Conservation (phyloP, 2,329 filamentous ascomycete species). For the Colletotrichum sp. region DNA sequence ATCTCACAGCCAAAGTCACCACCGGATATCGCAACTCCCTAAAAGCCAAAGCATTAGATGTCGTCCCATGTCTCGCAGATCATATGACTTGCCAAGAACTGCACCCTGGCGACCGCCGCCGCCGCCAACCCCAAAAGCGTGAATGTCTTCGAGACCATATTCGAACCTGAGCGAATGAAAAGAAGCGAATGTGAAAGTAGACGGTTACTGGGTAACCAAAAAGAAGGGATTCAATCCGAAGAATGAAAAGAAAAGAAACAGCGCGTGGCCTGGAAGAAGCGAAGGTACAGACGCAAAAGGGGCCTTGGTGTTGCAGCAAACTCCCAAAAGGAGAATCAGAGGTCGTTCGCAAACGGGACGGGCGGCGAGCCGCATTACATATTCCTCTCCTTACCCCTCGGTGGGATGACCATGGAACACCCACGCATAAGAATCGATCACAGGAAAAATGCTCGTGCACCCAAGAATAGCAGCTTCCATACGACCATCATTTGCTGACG, state of each 20-base stretch:
- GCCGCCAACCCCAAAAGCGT: constrained; percentile 15
- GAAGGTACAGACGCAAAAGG: constrained; percentile 9
- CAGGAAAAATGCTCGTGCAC: neutral
- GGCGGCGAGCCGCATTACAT: constrained; percentile 15
- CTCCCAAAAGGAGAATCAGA: neutral
- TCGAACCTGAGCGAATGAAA: constrained; percentile 11
- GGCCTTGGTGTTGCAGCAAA: neutral
- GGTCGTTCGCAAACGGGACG: neutral
- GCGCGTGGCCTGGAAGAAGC: neutral
- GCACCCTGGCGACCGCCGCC: constrained; percentile 15
- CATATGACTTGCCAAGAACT: constrained; percentile 17
- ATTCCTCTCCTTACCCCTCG: neutral
- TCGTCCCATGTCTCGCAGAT: constrained; percentile 3
- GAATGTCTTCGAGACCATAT: constrained; percentile 9
- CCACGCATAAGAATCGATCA: neutral
- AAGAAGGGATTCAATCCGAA: constrained; percentile 16
- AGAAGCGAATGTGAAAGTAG: neutral
- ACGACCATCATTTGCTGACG: neutral
- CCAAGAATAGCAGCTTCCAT: constrained; percentile 10
- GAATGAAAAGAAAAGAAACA: neutral
- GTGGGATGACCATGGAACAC: neutral
- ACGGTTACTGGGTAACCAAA: neutral
- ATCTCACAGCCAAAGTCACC: constrained; percentile 55
- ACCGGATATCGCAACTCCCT: constrained; percentile 50
- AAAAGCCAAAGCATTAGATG: neutral